These are phyloP conservation scores for Eimeria falciformis DNA, from an alignment of 169 alveolate genomes.

Conservation along the genomic window DNA sequence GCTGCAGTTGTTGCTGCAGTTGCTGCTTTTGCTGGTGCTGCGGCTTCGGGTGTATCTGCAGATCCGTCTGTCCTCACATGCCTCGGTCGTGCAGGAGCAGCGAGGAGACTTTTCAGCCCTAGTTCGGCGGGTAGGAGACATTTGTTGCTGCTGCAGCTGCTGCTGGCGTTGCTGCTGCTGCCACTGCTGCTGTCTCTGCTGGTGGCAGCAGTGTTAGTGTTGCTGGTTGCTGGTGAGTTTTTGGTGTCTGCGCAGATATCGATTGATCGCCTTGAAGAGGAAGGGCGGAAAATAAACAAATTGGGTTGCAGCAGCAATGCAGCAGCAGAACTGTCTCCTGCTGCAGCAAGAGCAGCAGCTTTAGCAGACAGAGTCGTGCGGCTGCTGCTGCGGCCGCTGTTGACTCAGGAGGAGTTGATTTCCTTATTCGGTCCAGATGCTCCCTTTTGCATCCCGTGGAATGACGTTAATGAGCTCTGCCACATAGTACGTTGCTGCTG, in stretches of 20 bases:
- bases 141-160: background rate
- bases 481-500: constrained; percentile 12
- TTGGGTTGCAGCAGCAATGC: constrained; percentile 84
- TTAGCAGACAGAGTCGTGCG: constrained; percentile 28
- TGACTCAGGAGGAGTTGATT: constrained; percentile 44
- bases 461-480: constrained; percentile 45
- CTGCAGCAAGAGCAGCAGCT: background rate
- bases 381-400: constrained; percentile 48
- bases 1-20: background rate
- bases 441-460: constrained; percentile 46
- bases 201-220: background rate
- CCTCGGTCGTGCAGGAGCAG: constrained; percentile 48
- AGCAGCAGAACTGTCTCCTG: constrained; percentile 79
- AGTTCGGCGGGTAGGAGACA: constrained; percentile 40
- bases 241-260: constrained; percentile 82
- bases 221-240: background rate
- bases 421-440: constrained; percentile 30
- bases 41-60: background rate
- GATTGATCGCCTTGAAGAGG: constrained; percentile 93
- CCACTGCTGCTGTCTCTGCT: background rate
- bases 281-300: constrained; percentile 91
- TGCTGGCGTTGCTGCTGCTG: background rate
- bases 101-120: constrained; percentile 58
- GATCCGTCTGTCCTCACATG: constrained; percentile 56
- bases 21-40: background rate